These are phyloP conservation scores for Calendula officinalis DNA, from an alignment of 129 eudicot species.

Conservation along the genomic window DNA sequence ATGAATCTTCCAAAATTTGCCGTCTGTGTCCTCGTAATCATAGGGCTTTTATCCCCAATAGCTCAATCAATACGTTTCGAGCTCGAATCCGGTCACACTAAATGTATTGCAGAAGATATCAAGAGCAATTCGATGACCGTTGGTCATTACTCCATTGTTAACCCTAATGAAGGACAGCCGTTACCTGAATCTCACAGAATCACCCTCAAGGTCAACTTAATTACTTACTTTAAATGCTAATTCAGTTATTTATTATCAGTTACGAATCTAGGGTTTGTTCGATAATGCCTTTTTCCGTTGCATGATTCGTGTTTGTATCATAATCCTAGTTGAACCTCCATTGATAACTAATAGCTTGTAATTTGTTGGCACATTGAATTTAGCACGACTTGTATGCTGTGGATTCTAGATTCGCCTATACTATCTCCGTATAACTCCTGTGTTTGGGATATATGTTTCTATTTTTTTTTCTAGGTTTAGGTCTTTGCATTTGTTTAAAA, in stretches of 20 bases:
- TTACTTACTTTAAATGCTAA: neutral
- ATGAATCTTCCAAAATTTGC: conserved; percentile 10
- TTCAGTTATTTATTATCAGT: neutral
- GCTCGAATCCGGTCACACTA: conserved; percentile 86
- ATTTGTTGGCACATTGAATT: too few species aligned
- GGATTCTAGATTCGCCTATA: too few species aligned
- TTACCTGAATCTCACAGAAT: conserved; percentile 81
- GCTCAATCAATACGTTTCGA: conserved; percentile 73
- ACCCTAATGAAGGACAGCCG: conserved; percentile 34
- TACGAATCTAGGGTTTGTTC: neutral
- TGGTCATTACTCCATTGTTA: conserved; percentile 58
- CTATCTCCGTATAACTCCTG: too few species aligned
- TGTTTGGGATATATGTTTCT: too few species aligned
- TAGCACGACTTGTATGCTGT: too few species aligned
- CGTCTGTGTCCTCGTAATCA: conserved; percentile 25
- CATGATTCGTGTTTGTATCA: neutral
- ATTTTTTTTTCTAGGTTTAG: too few species aligned
- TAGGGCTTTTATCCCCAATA: conserved; percentile 41
- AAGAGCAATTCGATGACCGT: conserved; percentile 87
- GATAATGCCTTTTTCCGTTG: conserved; percentile 1
- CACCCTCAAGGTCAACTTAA: conserved; percentile 61
- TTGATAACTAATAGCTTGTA: neutral
- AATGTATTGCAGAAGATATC: conserved; percentile 90
- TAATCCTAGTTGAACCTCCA: conserved; percentile 23
- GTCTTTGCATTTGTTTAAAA: too few species aligned